These are phyloP conservation scores for Galerina sulciceps DNA, from an alignment of 768 basidiomycete species.

Conservation along the genomic window DNA sequence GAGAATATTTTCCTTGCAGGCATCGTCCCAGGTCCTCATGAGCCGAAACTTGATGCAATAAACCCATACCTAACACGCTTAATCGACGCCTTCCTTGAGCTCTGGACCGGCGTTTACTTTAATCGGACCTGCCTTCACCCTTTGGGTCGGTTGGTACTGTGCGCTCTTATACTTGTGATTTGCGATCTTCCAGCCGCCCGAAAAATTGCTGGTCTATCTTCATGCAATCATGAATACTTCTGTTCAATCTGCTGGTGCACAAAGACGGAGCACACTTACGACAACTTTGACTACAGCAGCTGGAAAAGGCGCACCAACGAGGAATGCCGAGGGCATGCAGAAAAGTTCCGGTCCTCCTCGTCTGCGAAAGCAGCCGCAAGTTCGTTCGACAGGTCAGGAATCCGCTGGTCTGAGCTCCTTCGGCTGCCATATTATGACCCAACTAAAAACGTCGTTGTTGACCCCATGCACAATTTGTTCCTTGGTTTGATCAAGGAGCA, in stretches of 20 bases:
- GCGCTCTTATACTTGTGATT: conserved; percentile 29
- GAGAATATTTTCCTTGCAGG: conserved; percentile 36
- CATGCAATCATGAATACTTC: conserved; percentile 7
- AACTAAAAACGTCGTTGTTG: conserved; percentile 30
- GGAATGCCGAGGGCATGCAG: conserved; percentile 14
- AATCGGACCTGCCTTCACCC: neutral
- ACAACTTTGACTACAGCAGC: conserved; percentile 15
- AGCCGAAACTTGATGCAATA: conserved; percentile 28
- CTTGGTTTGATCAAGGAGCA: conserved; percentile 35
- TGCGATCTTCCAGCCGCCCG: conserved; percentile 41
- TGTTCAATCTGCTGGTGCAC: conserved; percentile 17
- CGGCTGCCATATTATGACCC: conserved; percentile 46
- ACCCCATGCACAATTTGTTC: conserved; percentile 45
- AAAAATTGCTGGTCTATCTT: conserved; percentile 24
- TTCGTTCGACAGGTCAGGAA: neutral
- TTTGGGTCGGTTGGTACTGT: conserved; percentile 20
- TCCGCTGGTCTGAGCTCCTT: conserved; percentile 31
- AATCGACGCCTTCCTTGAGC: conserved; percentile 25
- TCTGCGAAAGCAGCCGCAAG: conserved; percentile 9
- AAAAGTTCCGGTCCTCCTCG: neutral
- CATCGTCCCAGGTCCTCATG: conserved; percentile 33
- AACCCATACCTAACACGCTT: conserved; percentile 35
- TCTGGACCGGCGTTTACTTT: conserved; percentile 8
- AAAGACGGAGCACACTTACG: conserved; percentile 12
- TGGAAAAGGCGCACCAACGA: conserved; percentile 22